Evolutionary conservation across 768 basidiomycete genomes (phyloP).

Genomic region (Floccularia luteovirens): DNA sequence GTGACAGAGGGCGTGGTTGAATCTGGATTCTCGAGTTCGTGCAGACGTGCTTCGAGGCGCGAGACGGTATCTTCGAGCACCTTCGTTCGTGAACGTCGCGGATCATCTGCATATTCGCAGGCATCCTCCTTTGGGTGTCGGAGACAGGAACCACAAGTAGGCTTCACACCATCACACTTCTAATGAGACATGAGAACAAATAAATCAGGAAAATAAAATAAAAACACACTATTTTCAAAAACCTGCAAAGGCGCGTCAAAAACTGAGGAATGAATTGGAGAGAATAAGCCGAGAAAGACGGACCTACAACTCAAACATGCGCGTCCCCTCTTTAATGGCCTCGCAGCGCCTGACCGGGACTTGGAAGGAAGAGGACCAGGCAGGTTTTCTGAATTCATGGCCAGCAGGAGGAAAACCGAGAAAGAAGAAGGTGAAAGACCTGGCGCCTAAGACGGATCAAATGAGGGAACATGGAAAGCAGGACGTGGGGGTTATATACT

Average conservation of each 20-base stretch:
- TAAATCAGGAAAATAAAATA: neutral
- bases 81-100: conserved; percentile 51
- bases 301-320: conserved; percentile 50
- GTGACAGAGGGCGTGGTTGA: conserved; percentile 36
- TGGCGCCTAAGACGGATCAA: conserved; percentile 30
- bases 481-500: conserved; percentile 26
- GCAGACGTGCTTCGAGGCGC: conserved; percentile 47
- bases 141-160: conserved; percentile 57
- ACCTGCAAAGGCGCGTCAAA: conserved; percentile 18
- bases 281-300: conserved; percentile 8
- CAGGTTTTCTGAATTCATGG: conserved; percentile 30
- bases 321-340: conserved; percentile 44
- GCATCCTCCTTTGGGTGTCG: conserved; percentile 54
- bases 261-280: conserved; percentile 1
- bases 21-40: conserved; percentile 49
- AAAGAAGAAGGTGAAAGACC: conserved; percentile 11
- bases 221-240: conserved; percentile 44
- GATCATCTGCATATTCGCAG: conserved; percentile 66
- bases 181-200: conserved; percentile 5
- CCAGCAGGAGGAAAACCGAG: conserved; percentile 16
- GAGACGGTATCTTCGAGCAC: conserved; percentile 52
- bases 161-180: conserved; percentile 65
- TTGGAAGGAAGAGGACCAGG: conserved; percentile 22
- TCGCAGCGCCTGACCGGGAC: conserved; percentile 21
- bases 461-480: conserved; percentile 13